Percentiles rank a stretch among this genome's conserved stretches.
These are phyloP conservation scores for Mycosarcoma mackinlayi DNA, from an alignment of 1,284 basidiomycete genomes.

Conservation along the genomic window DNA sequence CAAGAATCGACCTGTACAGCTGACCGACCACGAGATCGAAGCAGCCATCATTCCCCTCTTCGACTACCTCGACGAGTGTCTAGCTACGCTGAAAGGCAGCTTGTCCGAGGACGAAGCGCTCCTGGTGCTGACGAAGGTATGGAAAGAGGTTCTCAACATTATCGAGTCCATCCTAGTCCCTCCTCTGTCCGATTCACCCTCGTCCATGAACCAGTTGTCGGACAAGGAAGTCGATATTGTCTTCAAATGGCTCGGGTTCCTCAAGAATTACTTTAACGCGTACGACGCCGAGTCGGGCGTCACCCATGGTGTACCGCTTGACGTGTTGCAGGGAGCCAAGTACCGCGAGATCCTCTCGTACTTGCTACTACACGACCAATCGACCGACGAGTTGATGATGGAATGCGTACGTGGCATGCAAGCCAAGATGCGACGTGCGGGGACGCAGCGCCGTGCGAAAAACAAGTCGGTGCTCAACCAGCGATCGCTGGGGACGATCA, in stretches of 20 bases:
- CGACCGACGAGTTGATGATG: slow-evolving; percentile 71
- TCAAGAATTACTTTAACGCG: slow-evolving; percentile 94
- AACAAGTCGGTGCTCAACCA: slow-evolving; percentile 74
- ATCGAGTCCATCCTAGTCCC: slow-evolving; percentile 92
- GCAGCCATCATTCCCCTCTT: slow-evolving; percentile 90
- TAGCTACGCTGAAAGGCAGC: slow-evolving; percentile 89
- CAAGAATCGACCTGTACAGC: slow-evolving; percentile 74
- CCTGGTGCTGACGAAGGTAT: slow-evolving; percentile 90
- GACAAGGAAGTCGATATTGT: slow-evolving; percentile 98
- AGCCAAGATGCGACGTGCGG: slow-evolving; percentile 52
- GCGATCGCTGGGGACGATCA: slow-evolving; percentile 92
- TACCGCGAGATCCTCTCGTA: slow-evolving; percentile 76
- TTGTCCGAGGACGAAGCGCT: slow-evolving; percentile 78
- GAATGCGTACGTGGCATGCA: slow-evolving; percentile 95
- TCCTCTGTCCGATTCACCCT: slow-evolving; percentile 86
- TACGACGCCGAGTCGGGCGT: slow-evolving; percentile 84
- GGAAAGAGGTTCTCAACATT: slow-evolving; percentile 93
- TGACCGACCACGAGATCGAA: slow-evolving; percentile 94
- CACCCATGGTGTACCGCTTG: slow-evolving; percentile 75
- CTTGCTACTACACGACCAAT: slow-evolving; percentile 62
- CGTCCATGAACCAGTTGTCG: slow-evolving; percentile 87
- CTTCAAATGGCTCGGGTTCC: slow-evolving; percentile 89
- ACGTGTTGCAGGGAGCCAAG: slow-evolving; percentile 92
- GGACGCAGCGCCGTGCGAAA: slow-evolving; percentile 75
- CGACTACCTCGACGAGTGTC: slow-evolving; percentile 95